Base-by-base conservation (phyloP, 345 rosid species). In the Salix dunnii region DNA sequence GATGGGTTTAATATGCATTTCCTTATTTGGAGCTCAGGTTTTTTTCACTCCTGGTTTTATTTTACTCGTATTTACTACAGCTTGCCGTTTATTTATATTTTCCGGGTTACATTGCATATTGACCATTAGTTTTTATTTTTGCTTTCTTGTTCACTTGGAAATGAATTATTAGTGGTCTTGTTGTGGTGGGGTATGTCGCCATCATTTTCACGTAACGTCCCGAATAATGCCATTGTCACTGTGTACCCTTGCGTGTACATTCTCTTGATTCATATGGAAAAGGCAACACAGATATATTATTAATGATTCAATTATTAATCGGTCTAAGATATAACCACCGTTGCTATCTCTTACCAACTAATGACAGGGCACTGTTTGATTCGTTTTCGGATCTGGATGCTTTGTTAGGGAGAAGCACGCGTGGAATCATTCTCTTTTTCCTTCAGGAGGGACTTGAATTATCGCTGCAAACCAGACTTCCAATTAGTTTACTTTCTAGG, bases 1-100 rank as follows among this genome's bases (percentile, higher is more conserved):
- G 99, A 93, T 93, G 96, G 99, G 99, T 62, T 86, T 95, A 76
- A 74, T 89, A 86, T 95, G 96, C 80, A 74, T 95, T 77, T 88
- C 84, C 84, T 84, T 95, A 84, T 95, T 93, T 79, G 91, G 86
- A 72, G 91, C 92, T 63, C 99, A 95, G 99, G 97, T 93, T 72
- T 42, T 68, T 6, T 68, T 61, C 63, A 42, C 4, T 58, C 55
- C 25, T 31, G 3, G 3, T n/a, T 48, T 43, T 23, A 35, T 23
- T 25, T 43, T 13, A 36, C 25, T 65, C 14, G 0, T 10, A 20
- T n/a, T 43, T 58, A 7, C 40, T 28, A 21, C 14, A 51, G 16
- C 65, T 21, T 23, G 3, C 2, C 7, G 4, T 16, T 64, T 38
- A 35, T 61, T 20, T 40, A 23, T 3, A 21, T 30, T 64, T 46